phyloP scores from a whole-genome alignment of 2,329 filamentous ascomycete species.

The Pseudogymnoascus sp. region DNA sequence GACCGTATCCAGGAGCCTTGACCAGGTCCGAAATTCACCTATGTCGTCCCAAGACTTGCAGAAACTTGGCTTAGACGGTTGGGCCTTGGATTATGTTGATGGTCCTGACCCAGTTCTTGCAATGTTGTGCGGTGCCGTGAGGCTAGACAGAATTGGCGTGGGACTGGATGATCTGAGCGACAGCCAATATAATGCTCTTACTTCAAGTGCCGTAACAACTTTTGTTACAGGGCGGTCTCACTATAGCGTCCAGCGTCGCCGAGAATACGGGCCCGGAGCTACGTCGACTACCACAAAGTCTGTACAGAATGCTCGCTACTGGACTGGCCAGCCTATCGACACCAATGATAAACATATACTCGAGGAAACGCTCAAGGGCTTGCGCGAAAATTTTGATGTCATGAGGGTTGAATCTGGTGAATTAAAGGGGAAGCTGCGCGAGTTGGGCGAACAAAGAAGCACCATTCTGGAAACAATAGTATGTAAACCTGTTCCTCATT shows the following conservation, averaged over 20 bases:
- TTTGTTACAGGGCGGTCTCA: constrained; percentile 61
- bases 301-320: constrained; percentile 54
- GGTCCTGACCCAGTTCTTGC: constrained; percentile 78
- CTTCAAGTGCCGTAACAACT: constrained; percentile 45
- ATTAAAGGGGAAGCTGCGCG: constrained; percentile 20
- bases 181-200: constrained; percentile 58
- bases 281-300: constrained; percentile 58
- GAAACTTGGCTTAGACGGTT: constrained; percentile 63
- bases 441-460: constrained; percentile 31
- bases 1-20: constrained; percentile 29
- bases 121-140: constrained; percentile 72
- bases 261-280: constrained; percentile 70
- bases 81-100: constrained; percentile 66
- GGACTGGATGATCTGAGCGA: constrained; percentile 54
- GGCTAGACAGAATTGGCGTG: constrained; percentile 60
- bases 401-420: constrained; percentile 28
- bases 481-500: neutral
- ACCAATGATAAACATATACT: constrained; percentile 48
- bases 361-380: constrained; percentile 38
- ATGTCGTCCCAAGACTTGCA: constrained; percentile 47
- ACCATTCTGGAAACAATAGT: constrained; percentile 36
- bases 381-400: constrained; percentile 22
- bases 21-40: neutral
- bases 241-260: constrained; percentile 60
- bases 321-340: constrained; percentile 73